These are phyloP conservation scores for Ogataea thermomethanolica DNA, from an alignment of 805 yeast species.

Conservation along the genomic window DNA sequence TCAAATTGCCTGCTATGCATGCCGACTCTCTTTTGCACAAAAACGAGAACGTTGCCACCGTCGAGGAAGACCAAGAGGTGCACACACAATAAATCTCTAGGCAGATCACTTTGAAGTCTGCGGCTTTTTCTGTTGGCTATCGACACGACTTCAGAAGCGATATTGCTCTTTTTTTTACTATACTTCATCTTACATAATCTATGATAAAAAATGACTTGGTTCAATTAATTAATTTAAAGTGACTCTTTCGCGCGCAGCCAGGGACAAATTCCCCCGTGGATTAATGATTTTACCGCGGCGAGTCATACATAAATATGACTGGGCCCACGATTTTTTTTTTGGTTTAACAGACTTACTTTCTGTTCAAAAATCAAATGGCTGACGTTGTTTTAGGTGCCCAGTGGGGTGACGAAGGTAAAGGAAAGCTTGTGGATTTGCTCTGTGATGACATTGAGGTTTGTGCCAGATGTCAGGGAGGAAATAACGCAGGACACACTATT, in stretches of 20 bases:
- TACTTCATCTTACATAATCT: constrained; percentile 5
- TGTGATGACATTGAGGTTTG: constrained; percentile 96
- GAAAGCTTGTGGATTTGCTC: constrained; percentile 90
- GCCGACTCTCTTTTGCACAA: constrained; percentile 39
- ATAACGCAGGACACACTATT: constrained; percentile 98
- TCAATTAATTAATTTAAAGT: constrained; percentile 3
- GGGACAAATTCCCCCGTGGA: constrained; percentile 1
- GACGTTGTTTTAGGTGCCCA: constrained; percentile 97
- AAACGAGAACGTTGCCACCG: constrained; percentile 50
- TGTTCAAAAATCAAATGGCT: constrained; percentile 46
- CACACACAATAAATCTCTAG: constrained; percentile 29
- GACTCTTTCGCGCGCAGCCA: constrained; percentile 1
- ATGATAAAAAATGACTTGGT: constrained; percentile 4
- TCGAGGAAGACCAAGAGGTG: constrained; percentile 71
- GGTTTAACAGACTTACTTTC: constrained; percentile 18
- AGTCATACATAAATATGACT: not conserved
- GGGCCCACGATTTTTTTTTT: constrained; percentile 9
- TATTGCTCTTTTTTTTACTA: constrained; percentile 3
- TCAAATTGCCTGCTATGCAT: constrained; percentile 55
- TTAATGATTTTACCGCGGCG: not conserved
- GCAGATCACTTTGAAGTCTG: not conserved
- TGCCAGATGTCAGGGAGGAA: constrained; percentile 98
- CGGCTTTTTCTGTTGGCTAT: not conserved
- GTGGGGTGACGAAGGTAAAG: constrained; percentile 99
- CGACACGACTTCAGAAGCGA: not conserved